Conservation (phyloP, 768 basidiomycete genomes). For the Cystobasidium ongulense region DNA sequence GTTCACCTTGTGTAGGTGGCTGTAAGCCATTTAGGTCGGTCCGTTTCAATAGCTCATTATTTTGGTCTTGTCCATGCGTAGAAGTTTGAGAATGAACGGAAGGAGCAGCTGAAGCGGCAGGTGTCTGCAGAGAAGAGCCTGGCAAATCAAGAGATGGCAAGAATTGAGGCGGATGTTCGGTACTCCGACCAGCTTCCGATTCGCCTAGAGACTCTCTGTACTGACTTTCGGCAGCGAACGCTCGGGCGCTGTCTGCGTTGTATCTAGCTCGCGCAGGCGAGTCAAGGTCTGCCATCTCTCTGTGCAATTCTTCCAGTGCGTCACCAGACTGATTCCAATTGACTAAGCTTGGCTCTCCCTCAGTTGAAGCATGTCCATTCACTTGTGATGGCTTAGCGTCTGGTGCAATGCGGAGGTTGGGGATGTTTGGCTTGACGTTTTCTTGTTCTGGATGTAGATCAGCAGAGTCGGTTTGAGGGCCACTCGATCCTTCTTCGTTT, state of each 20-base stretch:
- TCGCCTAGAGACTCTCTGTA: not conserved
- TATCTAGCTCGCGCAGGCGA: constrained; percentile 35
- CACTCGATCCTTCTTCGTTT: not conserved
- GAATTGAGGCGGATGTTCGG: not conserved
- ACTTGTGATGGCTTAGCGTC: not conserved
- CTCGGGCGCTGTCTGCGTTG: constrained; percentile 30
- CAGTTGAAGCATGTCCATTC: not conserved
- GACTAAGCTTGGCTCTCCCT: not conserved
- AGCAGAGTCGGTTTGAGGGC: not conserved
- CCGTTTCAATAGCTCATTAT: not conserved
- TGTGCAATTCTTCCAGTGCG: not conserved
- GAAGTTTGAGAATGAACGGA: not conserved
- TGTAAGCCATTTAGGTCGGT: not conserved
- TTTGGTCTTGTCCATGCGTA: not conserved
- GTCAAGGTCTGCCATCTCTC: not conserved
- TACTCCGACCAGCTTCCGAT: not conserved
- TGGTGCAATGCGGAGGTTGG: not conserved
- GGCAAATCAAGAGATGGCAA: not conserved
- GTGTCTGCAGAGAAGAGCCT: not conserved
- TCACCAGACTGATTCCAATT: not conserved
- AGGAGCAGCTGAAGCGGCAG: not conserved
- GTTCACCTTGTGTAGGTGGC: constrained; percentile 1
- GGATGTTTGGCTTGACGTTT: no score
- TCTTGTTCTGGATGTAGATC: not conserved
- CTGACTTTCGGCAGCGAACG: constrained; percentile 26